Percentiles rank a stretch among this genome's conserved stretches.
Conservation (phyloP, 805 yeast genomes). For the Saturnispora galanensis region DNA sequence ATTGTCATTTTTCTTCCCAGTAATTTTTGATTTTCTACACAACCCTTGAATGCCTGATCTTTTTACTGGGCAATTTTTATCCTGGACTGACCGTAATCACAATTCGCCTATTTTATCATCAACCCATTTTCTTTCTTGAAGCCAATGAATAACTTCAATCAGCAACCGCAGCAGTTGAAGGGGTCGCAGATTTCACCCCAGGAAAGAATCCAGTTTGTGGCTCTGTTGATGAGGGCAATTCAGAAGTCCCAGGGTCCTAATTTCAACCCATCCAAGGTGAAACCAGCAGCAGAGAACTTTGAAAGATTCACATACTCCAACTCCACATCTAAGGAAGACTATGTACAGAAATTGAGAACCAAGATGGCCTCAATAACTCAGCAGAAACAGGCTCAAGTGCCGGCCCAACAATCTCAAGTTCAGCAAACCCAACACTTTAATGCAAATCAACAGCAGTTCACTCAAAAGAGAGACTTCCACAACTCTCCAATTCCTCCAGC, state of each 20-base stretch:
- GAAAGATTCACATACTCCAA: constrained; percentile 57
- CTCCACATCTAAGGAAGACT: constrained; percentile 48
- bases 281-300: constrained; percentile 56
- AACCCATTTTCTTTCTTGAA: neutral
- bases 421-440: constrained; percentile 7
- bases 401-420: constrained; percentile 13
- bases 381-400: constrained; percentile 14
- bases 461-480: constrained; percentile 35
- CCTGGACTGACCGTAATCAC: no score
- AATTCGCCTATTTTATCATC: no score
- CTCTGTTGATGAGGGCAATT: constrained; percentile 24
- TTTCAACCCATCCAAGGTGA: constrained; percentile 31
- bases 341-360: constrained; percentile 39
- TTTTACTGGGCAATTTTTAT: no score
- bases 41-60: neutral
- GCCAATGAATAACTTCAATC: constrained; percentile 7
- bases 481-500: constrained; percentile 65
- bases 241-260: constrained; percentile 26
- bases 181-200: constrained; percentile 19
- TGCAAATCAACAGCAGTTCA: constrained; percentile 10
- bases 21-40: neutral
- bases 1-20: no score
- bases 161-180: constrained; percentile 1
- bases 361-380: constrained; percentile 30
- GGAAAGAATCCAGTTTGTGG: constrained; percentile 26